These are phyloP conservation scores for Kodamaea restingae DNA, from an alignment of 805 yeast genomes.

Conservation along the genomic window DNA sequence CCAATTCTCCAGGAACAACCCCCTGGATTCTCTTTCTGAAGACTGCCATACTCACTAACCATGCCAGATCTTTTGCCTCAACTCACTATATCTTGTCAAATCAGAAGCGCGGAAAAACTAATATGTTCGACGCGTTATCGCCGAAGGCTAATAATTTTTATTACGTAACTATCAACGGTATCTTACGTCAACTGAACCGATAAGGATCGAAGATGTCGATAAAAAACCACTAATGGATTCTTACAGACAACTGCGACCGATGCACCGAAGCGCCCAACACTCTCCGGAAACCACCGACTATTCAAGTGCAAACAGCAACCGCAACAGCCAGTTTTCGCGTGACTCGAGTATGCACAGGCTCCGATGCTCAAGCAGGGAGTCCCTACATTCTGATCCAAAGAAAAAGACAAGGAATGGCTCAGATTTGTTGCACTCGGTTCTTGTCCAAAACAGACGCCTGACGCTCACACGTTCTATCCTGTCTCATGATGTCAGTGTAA, in stretches of 20 bases:
- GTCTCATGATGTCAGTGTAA: constrained; percentile 8
- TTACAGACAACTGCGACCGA: constrained; percentile 7
- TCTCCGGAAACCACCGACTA: constrained; percentile 5
- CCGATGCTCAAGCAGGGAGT: constrained; percentile 5
- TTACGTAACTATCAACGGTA: constrained; percentile 2
- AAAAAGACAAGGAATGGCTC: constrained; percentile 2
- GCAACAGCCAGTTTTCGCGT: constrained; percentile 2
- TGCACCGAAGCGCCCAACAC: background rate
- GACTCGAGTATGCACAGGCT: constrained; percentile 1
- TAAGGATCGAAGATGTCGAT: background rate
- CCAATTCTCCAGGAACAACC: no score
- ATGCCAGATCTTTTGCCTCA: no score
- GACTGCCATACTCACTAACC: no score
- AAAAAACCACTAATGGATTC: background rate
- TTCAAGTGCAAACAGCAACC: background rate
- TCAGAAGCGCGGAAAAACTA: no score
- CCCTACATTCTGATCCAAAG: constrained; percentile 2
- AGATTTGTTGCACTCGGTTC: constrained; percentile 13
- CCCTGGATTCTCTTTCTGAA: no score
- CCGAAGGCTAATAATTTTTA: no score
- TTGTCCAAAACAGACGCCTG: constrained; percentile 12
- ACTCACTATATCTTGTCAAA: no score
- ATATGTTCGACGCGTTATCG: no score
- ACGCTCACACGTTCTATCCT: constrained; percentile 12
- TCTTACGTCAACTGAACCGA: background rate